A percentile compares a stretch with the other conserved stretches of the same genome.
Conservation (phyloP, 345 rosid species). For the Erodium maritimum region DNA sequence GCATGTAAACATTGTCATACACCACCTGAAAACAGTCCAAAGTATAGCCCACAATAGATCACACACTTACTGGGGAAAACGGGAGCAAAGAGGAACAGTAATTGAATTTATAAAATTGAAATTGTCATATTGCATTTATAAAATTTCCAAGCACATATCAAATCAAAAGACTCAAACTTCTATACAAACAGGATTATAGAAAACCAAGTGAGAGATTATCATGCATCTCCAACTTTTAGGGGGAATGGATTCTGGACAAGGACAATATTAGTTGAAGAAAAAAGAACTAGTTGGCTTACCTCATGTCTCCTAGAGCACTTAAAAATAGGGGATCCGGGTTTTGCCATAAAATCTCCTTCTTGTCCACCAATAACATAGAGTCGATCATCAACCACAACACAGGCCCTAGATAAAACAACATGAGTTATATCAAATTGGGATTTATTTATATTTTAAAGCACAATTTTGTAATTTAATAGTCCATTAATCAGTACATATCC, state of each 20-base stretch:
- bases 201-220: not conserved
- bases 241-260: not conserved
- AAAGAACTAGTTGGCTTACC: conserved; percentile 22
- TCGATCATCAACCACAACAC: conserved; percentile 60
- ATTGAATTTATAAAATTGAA: too few relatives aligned
- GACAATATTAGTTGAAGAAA: not conserved
- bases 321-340: conserved; percentile 95
- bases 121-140: too few relatives aligned
- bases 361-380: conserved; percentile 85
- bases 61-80: not conserved
- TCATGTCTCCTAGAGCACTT: conserved; percentile 90
- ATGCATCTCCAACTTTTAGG: too few relatives aligned
- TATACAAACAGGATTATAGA: not conserved
- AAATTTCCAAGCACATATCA: too few relatives aligned
- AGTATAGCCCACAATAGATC: not conserved
- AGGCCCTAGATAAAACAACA: conserved; percentile 43
- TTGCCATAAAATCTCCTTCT: conserved; percentile 99
- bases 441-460: too few relatives aligned
- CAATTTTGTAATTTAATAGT: too few relatives aligned
- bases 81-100: not conserved
- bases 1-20: conserved; percentile 71
- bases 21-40: conserved; percentile 55
- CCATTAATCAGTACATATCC: not conserved
- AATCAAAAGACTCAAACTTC: not conserved
- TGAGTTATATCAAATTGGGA: too few relatives aligned